Percentiles rank a stretch among this genome's conserved stretches.
Conservation (phyloP, 2,329 filamentous ascomycete genomes). For the Fusarium anthophilum region DNA sequence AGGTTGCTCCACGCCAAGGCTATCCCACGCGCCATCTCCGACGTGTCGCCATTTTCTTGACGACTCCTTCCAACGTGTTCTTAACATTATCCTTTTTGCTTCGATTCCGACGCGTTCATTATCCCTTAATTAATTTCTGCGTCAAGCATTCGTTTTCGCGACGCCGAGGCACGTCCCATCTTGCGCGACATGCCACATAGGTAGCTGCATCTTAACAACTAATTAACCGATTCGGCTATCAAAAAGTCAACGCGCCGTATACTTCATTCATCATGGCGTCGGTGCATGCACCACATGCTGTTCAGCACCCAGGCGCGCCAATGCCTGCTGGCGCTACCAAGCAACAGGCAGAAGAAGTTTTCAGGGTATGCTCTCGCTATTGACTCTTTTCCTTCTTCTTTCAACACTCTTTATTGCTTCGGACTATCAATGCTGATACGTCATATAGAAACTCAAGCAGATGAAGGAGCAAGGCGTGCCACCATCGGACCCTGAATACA, state of each 20-base stretch:
- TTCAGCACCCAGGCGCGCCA: conserved; percentile 71
- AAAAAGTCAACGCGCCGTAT: conserved; percentile 25
- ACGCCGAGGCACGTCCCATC: conserved; percentile 24
- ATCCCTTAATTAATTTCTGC: conserved; percentile 22
- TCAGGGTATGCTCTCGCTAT: conserved; percentile 60
- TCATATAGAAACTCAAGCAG: conserved; percentile 79
- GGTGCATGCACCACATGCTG: conserved; percentile 75
- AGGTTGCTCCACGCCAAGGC: conserved; percentile 34
- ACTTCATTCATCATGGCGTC: conserved; percentile 74
- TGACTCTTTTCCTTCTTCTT: not conserved
- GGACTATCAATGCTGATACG: conserved; percentile 27
- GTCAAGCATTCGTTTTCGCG: conserved; percentile 40
- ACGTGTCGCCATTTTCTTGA: conserved; percentile 41
- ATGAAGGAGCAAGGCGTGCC: conserved; percentile 89
- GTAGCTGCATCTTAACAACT: conserved; percentile 42
- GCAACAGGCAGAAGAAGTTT: conserved; percentile 81
- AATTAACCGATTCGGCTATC: conserved; percentile 39
- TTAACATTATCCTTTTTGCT: conserved; percentile 31
- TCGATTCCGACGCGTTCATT: conserved; percentile 43
- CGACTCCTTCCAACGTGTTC: conserved; percentile 26
- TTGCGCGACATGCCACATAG: conserved; percentile 51
- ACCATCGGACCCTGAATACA: conserved; percentile 84
- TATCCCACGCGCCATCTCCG: conserved; percentile 43
- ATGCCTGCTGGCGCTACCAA: conserved; percentile 76
- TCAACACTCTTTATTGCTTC: not conserved